Evolutionary conservation across 2,329 filamentous ascomycete species (phyloP), one percentile per base, ranked within the genome.

Genomic region (Annulohypoxylon truncatum): DNA sequence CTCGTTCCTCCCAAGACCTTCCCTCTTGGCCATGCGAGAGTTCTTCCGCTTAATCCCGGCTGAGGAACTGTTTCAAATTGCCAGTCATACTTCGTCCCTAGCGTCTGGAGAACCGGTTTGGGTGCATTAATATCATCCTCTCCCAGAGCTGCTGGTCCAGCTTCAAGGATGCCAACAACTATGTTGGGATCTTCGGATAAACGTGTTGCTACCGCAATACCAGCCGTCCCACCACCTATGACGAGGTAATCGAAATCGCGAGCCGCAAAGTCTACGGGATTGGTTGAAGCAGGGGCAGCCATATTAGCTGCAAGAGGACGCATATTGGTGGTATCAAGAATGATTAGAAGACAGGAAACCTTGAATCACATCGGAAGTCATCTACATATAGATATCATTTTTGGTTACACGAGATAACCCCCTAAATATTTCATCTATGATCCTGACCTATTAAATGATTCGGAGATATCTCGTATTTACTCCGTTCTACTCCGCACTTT

Each of bases 1-100:
- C 83, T 86, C 5, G 88, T 88, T 5, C 90, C 90, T 15, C 90
- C 90, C 0, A 92, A 80, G 0, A 87, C 83, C 61, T 78, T 82
- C 5, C 83, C 83, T 12, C 82, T 74, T 0, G 80, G 78, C 78
- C 79, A 83, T 8, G 77, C 70, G 20, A 84, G 70, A 26, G 53
- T 74, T 47, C 83, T 79, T 0, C 82, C 79, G 2, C 69, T 75
- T 3, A 82, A 73, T 1, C 77, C 77, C 15, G 68, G 57, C 67
- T 83, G 81, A 4, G 79, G 76, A 1, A 71, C 69, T 3, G 82
- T 82, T 64, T 77, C 71, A 66, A 82, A 80, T 13, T 77, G 64
- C 82, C 82, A 84, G 69, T 84, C 82, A 33, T 77, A 72, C 3
- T 70, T 63, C 1, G 76, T 77, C 3, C 80, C 80, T 3, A 83